A percentile compares a stretch with the other conserved stretches of the same genome.
Conservation (phyloP, 768 basidiomycete species). For the Termitomyces sp. region DNA sequence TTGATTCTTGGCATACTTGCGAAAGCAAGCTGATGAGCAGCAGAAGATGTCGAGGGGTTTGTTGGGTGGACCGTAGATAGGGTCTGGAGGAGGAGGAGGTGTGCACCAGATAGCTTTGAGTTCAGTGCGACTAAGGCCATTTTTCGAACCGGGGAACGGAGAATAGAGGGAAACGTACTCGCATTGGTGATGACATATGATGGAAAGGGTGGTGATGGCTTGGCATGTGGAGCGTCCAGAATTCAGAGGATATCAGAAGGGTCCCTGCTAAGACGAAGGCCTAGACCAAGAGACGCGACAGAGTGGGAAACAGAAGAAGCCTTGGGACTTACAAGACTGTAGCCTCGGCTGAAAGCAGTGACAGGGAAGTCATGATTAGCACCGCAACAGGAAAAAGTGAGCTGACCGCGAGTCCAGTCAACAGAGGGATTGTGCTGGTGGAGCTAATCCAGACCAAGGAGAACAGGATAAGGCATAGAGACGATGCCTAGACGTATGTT, state of each 20-base stretch:
- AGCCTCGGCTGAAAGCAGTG: neutral
- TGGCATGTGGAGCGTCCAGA: neutral
- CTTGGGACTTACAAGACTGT: neutral
- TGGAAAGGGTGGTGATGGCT: constrained; percentile 5
- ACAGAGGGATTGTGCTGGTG: constrained; percentile 29
- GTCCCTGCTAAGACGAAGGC: constrained; percentile 29
- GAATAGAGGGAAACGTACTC: constrained; percentile 5
- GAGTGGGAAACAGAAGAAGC: neutral
- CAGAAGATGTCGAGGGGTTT: neutral
- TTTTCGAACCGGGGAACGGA: constrained; percentile 3
- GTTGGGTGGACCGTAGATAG: constrained; percentile 5
- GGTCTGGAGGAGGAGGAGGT: neutral
- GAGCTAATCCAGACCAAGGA: constrained; percentile 36
- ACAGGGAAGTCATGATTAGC: neutral
- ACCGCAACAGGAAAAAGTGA: neutral
- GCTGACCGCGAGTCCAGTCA: constrained; percentile 23
- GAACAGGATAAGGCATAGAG: constrained; percentile 32
- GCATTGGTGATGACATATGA: neutral
- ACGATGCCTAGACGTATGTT: constrained; percentile 23
- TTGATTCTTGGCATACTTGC: constrained; percentile 8
- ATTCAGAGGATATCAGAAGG: constrained; percentile 20
- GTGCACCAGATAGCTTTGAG: constrained; percentile 3
- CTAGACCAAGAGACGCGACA: constrained; percentile 21
- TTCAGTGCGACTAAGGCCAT: constrained; percentile 10
- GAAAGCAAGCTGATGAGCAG: too few species aligned